These are phyloP conservation scores for Fusarium austroafricanum DNA, from an alignment of 2,329 filamentous ascomycete genomes.

Conservation along the genomic window DNA sequence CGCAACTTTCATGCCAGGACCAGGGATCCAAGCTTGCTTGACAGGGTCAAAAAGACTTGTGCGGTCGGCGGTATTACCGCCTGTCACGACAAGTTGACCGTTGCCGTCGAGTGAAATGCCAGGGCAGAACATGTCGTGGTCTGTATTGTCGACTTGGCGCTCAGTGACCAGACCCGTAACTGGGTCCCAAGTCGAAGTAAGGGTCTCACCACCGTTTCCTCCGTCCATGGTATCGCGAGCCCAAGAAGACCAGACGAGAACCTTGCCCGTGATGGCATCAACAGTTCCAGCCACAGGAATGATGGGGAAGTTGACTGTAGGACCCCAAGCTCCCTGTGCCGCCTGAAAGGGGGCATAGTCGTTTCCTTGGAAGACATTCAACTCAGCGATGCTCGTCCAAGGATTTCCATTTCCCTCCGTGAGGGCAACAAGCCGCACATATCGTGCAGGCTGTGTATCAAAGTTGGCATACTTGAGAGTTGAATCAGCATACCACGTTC, in stretches of 20 bases:
- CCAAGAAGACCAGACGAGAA: conserved; percentile 32
- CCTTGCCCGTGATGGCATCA: conserved; percentile 7
- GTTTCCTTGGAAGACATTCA: conserved; percentile 24
- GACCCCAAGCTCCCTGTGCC: conserved; percentile 21
- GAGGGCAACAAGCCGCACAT: conserved; percentile 14
- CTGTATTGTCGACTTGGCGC: conserved; percentile 52
- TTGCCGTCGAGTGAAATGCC: conserved; percentile 62
- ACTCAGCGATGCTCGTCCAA: conserved; percentile 28
- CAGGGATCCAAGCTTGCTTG: conserved; percentile 18
- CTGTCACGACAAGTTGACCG: conserved; percentile 64
- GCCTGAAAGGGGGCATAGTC: neutral
- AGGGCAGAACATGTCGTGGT: conserved; percentile 69
- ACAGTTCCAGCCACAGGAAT: conserved; percentile 32
- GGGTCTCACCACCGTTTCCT: conserved; percentile 7
- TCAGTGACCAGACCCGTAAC: conserved; percentile 17
- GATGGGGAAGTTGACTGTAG: conserved; percentile 31
- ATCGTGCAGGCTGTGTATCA: conserved; percentile 21
- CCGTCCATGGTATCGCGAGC: conserved; percentile 18
- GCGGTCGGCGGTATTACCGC: conserved; percentile 61
- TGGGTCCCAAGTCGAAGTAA: conserved; percentile 30
- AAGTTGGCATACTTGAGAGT: conserved; percentile 33
- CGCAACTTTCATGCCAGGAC: conserved; percentile 16
- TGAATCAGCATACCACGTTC: conserved; percentile 26
- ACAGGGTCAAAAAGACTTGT: conserved; percentile 60
- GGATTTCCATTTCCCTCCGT: conserved; percentile 8